A percentile compares a stretch with the other conserved stretches of the same genome.
Evolutionary conservation across 2,329 filamentous ascomycete genomes (phyloP).

Genomic region (Remersonia thermophila): DNA sequence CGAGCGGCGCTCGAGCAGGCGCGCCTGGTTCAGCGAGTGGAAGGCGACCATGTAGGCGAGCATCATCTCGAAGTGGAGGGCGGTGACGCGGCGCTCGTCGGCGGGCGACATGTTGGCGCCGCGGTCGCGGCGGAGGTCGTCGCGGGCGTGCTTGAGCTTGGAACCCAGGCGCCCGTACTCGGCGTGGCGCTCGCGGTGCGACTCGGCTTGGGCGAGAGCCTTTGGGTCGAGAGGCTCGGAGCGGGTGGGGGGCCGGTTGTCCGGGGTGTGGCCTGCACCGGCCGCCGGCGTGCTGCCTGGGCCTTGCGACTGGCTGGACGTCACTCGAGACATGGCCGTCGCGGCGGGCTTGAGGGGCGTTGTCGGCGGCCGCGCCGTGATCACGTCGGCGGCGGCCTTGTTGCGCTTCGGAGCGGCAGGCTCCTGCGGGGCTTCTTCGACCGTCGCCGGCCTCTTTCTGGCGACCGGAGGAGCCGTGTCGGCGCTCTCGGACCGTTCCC

Average conservation of each 20-base stretch:
- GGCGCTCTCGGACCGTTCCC: slow-evolving; percentile 30
- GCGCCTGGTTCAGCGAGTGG: slow-evolving; percentile 34
- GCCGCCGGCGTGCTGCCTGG: slow-evolving; percentile 37
- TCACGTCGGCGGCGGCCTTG: slow-evolving; percentile 26
- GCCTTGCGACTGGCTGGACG: slow-evolving; percentile 35
- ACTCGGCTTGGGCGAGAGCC: slow-evolving; percentile 17
- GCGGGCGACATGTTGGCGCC: slow-evolving; percentile 19
- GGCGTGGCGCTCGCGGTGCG: slow-evolving; percentile 25
- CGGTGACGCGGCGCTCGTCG: slow-evolving; percentile 29
- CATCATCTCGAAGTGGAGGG: slow-evolving; percentile 36
- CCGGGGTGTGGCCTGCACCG: slow-evolving; percentile 29
- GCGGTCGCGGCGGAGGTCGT: slow-evolving; percentile 28
- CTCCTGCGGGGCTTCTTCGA: slow-evolving; percentile 26
- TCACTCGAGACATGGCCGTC: slow-evolving; percentile 39
- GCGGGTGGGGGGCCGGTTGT: slow-evolving; percentile 28
- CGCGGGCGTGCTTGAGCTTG: slow-evolving; percentile 42
- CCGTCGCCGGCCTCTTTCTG: slow-evolving; percentile 36
- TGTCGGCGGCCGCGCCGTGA: slow-evolving; percentile 27
- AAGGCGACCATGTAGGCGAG: slow-evolving; percentile 43
- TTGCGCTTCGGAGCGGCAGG: slow-evolving; percentile 26
- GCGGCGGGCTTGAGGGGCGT: slow-evolving; percentile 39
- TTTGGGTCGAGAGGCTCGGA: slow-evolving; percentile 21
- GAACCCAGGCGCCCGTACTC: slow-evolving; percentile 32
- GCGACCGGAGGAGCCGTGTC: slow-evolving; percentile 29
- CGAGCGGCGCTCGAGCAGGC: slow-evolving; percentile 31